phyloP scores from a whole-genome alignment of 495 filamentous ascomycete species.

The Cairneyella variabilis region DNA sequence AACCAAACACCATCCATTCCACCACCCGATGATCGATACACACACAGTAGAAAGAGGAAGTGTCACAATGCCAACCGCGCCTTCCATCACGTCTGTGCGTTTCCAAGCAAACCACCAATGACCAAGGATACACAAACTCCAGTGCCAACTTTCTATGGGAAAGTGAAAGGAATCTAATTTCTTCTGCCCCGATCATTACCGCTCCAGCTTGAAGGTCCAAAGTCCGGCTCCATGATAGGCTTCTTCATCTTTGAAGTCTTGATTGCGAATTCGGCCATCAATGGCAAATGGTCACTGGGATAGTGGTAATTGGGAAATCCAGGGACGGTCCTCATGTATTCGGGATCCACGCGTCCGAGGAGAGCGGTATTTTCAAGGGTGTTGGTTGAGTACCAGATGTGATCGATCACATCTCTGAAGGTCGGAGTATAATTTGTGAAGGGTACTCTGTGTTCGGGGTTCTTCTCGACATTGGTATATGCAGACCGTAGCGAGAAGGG shows the following conservation, averaged over 20 bases:
- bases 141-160: not conserved
- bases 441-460: constrained; percentile 71
- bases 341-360: constrained; percentile 85
- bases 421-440: constrained; percentile 96
- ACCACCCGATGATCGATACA: not conserved
- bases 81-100: not conserved
- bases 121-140: not conserved
- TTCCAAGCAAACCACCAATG: constrained; percentile 1
- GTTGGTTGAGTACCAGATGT: constrained; percentile 95
- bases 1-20: constrained; percentile 10
- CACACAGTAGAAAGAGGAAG: not conserved
- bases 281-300: constrained; percentile 92
- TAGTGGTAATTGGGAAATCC: constrained; percentile 98
- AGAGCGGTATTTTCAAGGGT: constrained; percentile 80
- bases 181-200: constrained; percentile 14
- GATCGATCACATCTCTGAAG: constrained; percentile 89
- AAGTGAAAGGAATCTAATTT: constrained; percentile 5
- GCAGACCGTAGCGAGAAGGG: constrained; percentile 90
- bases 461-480: constrained; percentile 62
- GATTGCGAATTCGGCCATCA: constrained; percentile 87
- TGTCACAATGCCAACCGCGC: not conserved
- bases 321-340: constrained; percentile 85
- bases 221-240: constrained; percentile 23
- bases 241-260: constrained; percentile 71
- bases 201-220: constrained; percentile 21